Base-by-base conservation (phyloP, 768 basidiomycete genomes). In the Amanita thiersii region DNA sequence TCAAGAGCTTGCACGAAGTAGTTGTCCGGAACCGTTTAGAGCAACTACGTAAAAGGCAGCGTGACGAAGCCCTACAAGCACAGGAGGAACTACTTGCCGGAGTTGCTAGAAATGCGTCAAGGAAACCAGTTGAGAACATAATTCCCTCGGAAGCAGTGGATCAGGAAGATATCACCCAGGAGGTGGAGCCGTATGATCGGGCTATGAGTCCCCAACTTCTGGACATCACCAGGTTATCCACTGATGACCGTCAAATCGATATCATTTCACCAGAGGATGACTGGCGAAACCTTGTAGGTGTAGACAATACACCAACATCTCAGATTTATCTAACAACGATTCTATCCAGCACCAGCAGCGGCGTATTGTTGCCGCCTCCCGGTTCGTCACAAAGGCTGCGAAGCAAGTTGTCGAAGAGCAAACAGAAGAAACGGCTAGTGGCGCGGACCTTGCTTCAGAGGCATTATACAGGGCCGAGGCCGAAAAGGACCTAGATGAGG, bases 11-110 rank as follows among this genome's bases (percentile, higher is more conserved):
- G 39, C 96, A 99, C 55, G 92, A 98, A 66, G 86, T 98, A 20
- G 93, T 98, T 8, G 88, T 99, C 39, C 82, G 88, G 43, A 99
- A 99, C 57, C 78, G 96, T 31, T 69, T 99, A 10, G 96, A 98
- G 54, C 92, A 98, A 53, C 77, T 99, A 38, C 86, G 96, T 41
- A 92, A 92, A 59, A 77, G 84, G 39, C 96, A 99, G 62, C 76
- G 96, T 44, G 94, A 98, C 53, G 96, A 98, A 59, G 96, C 96
- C 2, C 59, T 93, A 36, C 86, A 87, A 51, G 91, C 92, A 0
- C 91, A 96, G 53, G 85, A 91, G 58, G 94, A 99, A 56, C 66
- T 87, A 32, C 69, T 86, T 40, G 85, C 86, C 23, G 86, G 83
- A 33, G 87, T 88, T 41, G 79, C 73, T 26, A 75, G 69, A 40